A percentile compares a stretch with the other conserved stretches of the same genome.
Evolutionary conservation across 441 rosid species (phyloP).

Genomic region (Erodium moschatum): DNA sequence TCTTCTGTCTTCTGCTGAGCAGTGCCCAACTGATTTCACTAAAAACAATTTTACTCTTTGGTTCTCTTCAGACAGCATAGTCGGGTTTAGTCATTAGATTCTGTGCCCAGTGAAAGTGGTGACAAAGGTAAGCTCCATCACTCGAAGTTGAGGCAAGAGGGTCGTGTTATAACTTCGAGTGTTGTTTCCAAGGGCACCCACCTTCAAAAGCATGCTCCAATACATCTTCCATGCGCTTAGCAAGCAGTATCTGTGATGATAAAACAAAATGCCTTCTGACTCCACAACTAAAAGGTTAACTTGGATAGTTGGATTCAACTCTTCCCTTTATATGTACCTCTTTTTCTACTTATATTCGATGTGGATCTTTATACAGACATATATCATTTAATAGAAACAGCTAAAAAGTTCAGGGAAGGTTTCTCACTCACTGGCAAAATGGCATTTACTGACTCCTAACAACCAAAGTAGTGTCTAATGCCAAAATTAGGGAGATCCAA

Average conservation of each 20-base stretch:
- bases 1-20: neutral
- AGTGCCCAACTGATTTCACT: neutral
- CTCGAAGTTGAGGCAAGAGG: constrained; percentile 1
- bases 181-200: constrained; percentile 83
- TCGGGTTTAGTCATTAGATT: neutral
- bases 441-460: neutral
- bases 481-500: neutral
- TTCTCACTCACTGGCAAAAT: neutral
- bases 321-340: no score
- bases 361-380: no score
- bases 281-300: no score
- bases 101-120: neutral
- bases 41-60: constrained; percentile 12
- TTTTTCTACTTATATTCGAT: no score
- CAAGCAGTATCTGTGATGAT: constrained; percentile 54
- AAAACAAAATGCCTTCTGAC: no score
- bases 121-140: neutral
- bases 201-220: constrained; percentile 89
- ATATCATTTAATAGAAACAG: no score
- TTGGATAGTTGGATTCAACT: no score
- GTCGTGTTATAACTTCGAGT: constrained; percentile 55
- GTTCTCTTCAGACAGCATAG: constrained; percentile 15
- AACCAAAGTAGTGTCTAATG: neutral
- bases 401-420: no score
- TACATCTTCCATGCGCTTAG: constrained; percentile 90